Conservation (phyloP, 306 rosid species). For the Acmispon strigosus region DNA sequence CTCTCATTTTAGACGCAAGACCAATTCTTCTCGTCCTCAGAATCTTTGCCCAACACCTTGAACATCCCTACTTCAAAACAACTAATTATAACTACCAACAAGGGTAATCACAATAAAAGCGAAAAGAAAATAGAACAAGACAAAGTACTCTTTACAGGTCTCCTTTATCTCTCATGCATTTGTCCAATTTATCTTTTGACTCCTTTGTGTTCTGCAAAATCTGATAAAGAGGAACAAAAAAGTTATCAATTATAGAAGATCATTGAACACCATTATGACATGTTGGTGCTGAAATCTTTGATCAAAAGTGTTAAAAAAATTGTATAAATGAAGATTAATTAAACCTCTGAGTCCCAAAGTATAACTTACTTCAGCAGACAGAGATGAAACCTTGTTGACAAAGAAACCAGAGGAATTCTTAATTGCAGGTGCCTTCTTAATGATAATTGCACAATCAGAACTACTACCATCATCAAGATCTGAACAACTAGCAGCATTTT, state of each 20-base stretch:
- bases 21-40: no score
- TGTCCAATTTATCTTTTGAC: conserved; percentile 11
- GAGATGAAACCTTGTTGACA: background rate
- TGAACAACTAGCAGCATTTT: background rate
- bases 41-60: no score
- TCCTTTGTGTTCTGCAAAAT: conserved; percentile 39
- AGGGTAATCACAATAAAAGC: no score
- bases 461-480: background rate
- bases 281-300: background rate
- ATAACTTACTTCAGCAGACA: conserved; percentile 26
- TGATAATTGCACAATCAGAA: background rate
- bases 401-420: background rate
- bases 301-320: background rate
- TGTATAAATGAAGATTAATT: background rate
- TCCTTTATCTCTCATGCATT: background rate
- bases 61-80: no score
- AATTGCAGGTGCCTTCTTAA: background rate
- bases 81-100: no score
- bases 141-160: no score
- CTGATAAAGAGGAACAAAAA: conserved; percentile 13
- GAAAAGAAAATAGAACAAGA: no score
- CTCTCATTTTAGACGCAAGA: no score
- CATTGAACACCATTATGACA: background rate
- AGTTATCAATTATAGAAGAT: background rate
- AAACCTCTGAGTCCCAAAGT: background rate